These are phyloP conservation scores for Diophrys sp. DNA, from an alignment of 73 alveolate genomes.

Conservation along the genomic window DNA sequence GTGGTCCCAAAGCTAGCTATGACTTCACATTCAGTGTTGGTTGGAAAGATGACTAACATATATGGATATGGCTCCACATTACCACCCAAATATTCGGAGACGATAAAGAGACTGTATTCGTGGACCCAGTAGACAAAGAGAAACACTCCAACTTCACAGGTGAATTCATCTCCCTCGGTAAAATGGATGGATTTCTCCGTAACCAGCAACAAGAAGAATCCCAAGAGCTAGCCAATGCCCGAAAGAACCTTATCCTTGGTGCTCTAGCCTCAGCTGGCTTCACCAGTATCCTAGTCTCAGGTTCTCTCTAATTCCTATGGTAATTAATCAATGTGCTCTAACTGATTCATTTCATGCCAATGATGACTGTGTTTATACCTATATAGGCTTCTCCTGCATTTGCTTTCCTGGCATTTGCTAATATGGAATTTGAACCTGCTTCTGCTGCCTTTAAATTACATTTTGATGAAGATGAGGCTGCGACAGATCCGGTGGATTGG, in stretches of 20 bases:
- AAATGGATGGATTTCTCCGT: not conserved
- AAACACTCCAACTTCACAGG: not conserved
- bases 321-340: not conserved
- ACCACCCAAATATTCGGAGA: not conserved
- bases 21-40: not conserved
- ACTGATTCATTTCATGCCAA: not conserved
- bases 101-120: not conserved
- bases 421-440: not conserved
- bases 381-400: not conserved
- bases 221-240: not conserved
- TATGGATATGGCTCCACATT: too few species aligned
- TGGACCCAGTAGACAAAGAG: not conserved
- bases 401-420: conserved; percentile 1
- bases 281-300: not conserved
- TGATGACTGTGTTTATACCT: not conserved
- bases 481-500: not conserved
- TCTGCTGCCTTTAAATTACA: not conserved
- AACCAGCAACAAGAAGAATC: not conserved
- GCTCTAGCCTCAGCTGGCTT: not conserved
- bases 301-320: not conserved
- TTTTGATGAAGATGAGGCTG: not conserved
- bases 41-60: not conserved
- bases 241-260: not conserved
- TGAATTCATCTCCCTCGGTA: not conserved
- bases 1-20: conserved; percentile 6